Percentiles rank a stretch among this genome's conserved stretches.
These are phyloP conservation scores for Pyrenophora tritici-repentis DNA, from an alignment of 2,329 filamentous ascomycete genomes.

Conservation along the genomic window DNA sequence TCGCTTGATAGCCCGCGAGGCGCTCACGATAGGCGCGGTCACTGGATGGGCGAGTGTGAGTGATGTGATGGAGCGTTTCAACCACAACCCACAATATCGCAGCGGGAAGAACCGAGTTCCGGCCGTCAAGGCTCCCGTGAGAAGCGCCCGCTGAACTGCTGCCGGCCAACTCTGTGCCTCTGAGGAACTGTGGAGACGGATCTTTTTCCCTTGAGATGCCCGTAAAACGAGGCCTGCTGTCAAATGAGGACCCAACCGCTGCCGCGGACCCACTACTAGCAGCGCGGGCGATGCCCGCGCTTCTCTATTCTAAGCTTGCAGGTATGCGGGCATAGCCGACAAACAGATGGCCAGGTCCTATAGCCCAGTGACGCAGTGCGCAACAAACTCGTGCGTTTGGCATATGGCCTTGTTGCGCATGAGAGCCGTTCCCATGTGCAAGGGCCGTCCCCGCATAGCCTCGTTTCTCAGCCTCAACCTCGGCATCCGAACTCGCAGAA, in stretches of 20 bases:
- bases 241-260: constrained; percentile 4
- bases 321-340: constrained; percentile 16
- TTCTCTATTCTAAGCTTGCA: constrained; percentile 23
- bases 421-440: constrained; percentile 14
- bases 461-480: constrained; percentile 22
- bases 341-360: constrained; percentile 7
- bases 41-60: constrained; percentile 17
- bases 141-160: constrained; percentile 26
- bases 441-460: constrained; percentile 19
- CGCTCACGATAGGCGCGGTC: constrained; percentile 23
- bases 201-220: neutral
- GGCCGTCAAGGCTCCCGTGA: constrained; percentile 11
- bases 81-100: constrained; percentile 8
- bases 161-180: constrained; percentile 16
- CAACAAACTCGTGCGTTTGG: constrained; percentile 1
- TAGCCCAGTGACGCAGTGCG: constrained; percentile 1
- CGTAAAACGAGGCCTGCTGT: constrained; percentile 1
- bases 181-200: constrained; percentile 3
- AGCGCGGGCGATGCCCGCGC: constrained; percentile 6
- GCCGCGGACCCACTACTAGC: constrained; percentile 7
- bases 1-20: constrained; percentile 15
- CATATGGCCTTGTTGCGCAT: constrained; percentile 10
- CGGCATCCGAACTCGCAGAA: constrained; percentile 23
- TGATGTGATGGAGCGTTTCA: constrained; percentile 10
- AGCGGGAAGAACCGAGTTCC: constrained; percentile 23